These are phyloP conservation scores for Domatiomyces globalis DNA, from an alignment of 2,329 filamentous ascomycete species.

Conservation along the genomic window DNA sequence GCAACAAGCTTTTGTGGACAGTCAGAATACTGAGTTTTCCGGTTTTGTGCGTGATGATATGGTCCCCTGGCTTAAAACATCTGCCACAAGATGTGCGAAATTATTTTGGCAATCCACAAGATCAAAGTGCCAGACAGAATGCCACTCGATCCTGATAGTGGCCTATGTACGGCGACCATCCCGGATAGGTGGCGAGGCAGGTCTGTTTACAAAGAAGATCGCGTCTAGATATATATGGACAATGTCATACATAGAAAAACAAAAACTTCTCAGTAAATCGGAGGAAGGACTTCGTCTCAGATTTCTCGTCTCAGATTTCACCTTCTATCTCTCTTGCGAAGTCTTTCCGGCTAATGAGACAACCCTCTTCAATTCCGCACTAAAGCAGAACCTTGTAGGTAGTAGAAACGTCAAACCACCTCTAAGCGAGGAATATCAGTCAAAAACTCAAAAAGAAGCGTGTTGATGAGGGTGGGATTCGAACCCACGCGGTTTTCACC, in stretches of 20 bases:
- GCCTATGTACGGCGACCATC: not conserved
- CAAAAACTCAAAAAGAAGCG: not conserved
- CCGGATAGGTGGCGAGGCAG: not conserved
- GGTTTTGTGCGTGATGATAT: constrained; percentile 55
- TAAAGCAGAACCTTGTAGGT: no score
- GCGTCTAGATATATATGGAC: not conserved
- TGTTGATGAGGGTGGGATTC: constrained; percentile 5
- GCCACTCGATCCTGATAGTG: not conserved
- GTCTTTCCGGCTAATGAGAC: no score
- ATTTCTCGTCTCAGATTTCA: no score
- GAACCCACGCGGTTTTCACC: constrained; percentile 4
- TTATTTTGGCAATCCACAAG: constrained; percentile 31
- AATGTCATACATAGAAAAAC: not conserved
- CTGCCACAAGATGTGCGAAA: constrained; percentile 52
- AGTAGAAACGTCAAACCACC: no score
- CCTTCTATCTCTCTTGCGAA: no score
- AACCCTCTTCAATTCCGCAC: no score
- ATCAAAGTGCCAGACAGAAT: not conserved
- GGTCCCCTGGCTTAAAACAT: constrained; percentile 65
- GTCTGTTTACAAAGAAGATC: not conserved
- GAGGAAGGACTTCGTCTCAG: no score
- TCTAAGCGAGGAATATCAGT: not conserved
- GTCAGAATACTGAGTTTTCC: constrained; percentile 14
- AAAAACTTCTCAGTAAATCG: not conserved
- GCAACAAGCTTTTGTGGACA: not conserved